Base-by-base conservation (phyloP, 2,329 filamentous ascomycete species). In the Trichoderma asperellum region DNA sequence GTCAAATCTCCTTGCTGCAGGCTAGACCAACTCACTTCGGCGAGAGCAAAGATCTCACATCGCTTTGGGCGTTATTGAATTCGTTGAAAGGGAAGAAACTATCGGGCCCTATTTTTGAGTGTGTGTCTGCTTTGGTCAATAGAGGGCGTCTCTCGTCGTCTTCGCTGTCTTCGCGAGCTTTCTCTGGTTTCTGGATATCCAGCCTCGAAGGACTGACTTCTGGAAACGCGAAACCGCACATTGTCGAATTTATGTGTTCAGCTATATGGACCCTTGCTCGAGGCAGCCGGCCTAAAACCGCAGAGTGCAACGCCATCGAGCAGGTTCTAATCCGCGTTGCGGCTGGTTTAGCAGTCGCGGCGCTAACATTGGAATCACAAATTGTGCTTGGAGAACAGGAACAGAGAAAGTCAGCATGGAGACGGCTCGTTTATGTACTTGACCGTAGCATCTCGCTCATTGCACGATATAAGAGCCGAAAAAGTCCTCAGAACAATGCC, bases 291-390 rank as follows among this genome's bases (percentile, higher is more conserved):
- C 63, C 70, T 7, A 55, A 62, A 4, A 53, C 18, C 5, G 27
- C 40, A 14, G 55, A 71, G 34, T 61, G 71, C 34, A 57, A 43
- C 11, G 53, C 71, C 37, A 72, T 70, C 4, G 74, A 77, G 40
- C 73, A 76, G 62, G 75, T 74, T 11, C 71, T 80, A 29, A 73
- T 73, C n/a, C 76, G 75, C 47, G 70, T 80, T 11, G 70, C 74
- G 10, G 77, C 77, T 18, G 77, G 75, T n/a, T 61, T 80, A 37
- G 70, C 72, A 16, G 75, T 77, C 8, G 76, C 76, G 35, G 71
- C 71, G 12, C 61, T 72, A 35, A 75, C 71, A 11, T n/a, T 74
- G 10, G 71, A 71, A 37, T 24, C 68, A 21, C 59, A 70, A 7
- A 56, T 65, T 24, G 59, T 53, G 10, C 56, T 52, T 29, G 68